These are phyloP conservation scores for Pharus latifolius DNA, from an alignment of 176 grass and related monocot species.

Conservation along the genomic window DNA sequence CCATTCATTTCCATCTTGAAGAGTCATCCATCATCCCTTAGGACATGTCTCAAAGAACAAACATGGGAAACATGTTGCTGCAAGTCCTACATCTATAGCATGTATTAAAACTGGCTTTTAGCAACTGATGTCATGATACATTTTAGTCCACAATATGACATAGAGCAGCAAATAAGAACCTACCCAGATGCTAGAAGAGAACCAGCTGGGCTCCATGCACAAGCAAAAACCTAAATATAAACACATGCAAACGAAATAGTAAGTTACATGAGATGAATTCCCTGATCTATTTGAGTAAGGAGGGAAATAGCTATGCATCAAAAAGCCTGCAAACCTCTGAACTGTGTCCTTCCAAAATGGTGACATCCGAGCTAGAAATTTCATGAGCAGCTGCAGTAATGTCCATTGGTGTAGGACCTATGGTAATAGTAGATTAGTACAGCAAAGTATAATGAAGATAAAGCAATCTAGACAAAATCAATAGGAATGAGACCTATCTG, in stretches of 20 bases:
- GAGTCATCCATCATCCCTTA: neutral
- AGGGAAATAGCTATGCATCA: neutral
- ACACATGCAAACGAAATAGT: constrained; percentile 21
- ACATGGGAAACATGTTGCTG: neutral
- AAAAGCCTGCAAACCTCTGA: constrained; percentile 56
- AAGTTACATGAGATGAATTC: constrained; percentile 3
- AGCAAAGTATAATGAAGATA: neutral
- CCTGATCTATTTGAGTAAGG: neutral
- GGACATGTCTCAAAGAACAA: neutral
- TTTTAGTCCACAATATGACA: neutral
- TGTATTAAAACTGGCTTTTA: too few species aligned
- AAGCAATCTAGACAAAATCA: neutral
- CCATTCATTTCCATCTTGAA: neutral
- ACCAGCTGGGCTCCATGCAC: constrained; percentile 96
- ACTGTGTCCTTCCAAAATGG: constrained; percentile 89
- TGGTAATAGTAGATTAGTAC: constrained; percentile 2
- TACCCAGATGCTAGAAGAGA: constrained; percentile 97
- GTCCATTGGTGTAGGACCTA: constrained; percentile 77
- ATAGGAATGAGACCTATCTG: too few species aligned
- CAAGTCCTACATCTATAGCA: neutral
- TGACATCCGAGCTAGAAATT: constrained; percentile 75
- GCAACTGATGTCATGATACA: neutral
- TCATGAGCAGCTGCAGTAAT: constrained; percentile 39
- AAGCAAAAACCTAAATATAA: constrained; percentile 77
- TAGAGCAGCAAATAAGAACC: constrained; percentile 12